A percentile compares a stretch with the other conserved stretches of the same genome.
Conservation (phyloP, 148 eudicot species). For the Tetragonia tetragonoides region DNA sequence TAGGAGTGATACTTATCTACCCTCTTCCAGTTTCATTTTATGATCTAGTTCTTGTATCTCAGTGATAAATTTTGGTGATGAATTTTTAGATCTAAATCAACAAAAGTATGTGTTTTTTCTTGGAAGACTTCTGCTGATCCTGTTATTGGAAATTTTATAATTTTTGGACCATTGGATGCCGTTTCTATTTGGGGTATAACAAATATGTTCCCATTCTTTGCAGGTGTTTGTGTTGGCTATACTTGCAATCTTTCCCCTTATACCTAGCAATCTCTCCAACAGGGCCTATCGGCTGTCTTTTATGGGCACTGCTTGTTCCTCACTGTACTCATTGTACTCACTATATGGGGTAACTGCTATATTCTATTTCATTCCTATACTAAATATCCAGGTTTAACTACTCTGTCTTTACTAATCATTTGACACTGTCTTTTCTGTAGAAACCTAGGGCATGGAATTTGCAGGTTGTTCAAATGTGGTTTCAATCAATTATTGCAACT, state of each 20-base stretch:
- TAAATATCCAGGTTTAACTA: neutral
- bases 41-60: neutral
- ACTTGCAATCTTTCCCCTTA: constrained; percentile 73
- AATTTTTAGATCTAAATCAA: neutral
- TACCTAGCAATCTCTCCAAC: constrained; percentile 69
- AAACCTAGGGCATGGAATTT: constrained; percentile 89
- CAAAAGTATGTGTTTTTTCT: constrained; percentile 1
- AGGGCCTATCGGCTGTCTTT: constrained; percentile 88
- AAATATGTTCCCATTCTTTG: constrained; percentile 17
- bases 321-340: constrained; percentile 81
- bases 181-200: constrained; percentile 15
- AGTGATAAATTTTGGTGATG: neutral
- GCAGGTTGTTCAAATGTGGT: constrained; percentile 88
- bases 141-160: neutral
- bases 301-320: constrained; percentile 87
- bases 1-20: too few species aligned
- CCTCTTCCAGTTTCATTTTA: neutral
- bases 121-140: neutral
- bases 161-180: neutral
- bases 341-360: constrained; percentile 80
- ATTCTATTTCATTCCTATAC: constrained; percentile 5
- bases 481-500: constrained; percentile 76
- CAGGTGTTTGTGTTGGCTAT: constrained; percentile 91
- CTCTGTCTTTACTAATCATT: neutral
- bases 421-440: constrained; percentile 42